Percentiles rank a stretch among this genome's conserved stretches.
Evolutionary conservation across 225 moss, liverwort and hornwort genomes (phyloP).

Genomic region (Physcomitrium patens): DNA sequence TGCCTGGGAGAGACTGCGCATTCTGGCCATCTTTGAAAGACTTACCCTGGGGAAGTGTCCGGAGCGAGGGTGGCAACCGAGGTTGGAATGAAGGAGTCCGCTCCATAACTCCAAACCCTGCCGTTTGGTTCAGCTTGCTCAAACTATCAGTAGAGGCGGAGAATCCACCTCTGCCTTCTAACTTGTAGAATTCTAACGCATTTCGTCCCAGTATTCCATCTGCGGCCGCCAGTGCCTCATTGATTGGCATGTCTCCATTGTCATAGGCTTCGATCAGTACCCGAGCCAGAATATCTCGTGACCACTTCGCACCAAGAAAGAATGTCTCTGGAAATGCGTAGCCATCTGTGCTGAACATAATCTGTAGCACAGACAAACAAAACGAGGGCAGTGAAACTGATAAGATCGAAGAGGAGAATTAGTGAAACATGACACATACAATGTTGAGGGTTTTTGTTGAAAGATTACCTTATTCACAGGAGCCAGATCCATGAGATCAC

Average conservation of each 20-base stretch:
- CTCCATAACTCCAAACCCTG: slow-evolving; percentile 48
- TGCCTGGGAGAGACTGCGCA: slow-evolving; percentile 41
- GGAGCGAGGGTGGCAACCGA: slow-evolving; percentile 57
- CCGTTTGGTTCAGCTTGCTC: slow-evolving; percentile 53
- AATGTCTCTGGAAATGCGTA: slow-evolving; percentile 93
- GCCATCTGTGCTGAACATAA: slow-evolving; percentile 99
- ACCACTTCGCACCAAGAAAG: slow-evolving; percentile 95
- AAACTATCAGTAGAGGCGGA: slow-evolving; percentile 66
- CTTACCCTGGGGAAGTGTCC: slow-evolving; percentile 44
- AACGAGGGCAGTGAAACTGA: slow-evolving; percentile 11
- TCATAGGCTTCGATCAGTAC: slow-evolving; percentile 81
- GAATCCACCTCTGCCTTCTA: slow-evolving; percentile 65
- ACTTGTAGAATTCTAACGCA: slow-evolving; percentile 81
- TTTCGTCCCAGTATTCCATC: slow-evolving; percentile 75
- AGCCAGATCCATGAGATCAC: slow-evolving; percentile 88
- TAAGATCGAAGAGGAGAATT: not conserved
- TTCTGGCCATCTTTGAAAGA: slow-evolving; percentile 38
- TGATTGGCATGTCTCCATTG: slow-evolving; percentile 85
- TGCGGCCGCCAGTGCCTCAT: slow-evolving; percentile 70
- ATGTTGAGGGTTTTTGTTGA: not conserved
- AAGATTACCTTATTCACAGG: slow-evolving; percentile 80
- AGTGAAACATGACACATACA: not conserved
- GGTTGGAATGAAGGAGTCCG: slow-evolving; percentile 45
- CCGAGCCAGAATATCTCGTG: slow-evolving; percentile 73
- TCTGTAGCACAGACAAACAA: slow-evolving; percentile 49